phyloP scores from a whole-genome alignment of 176 grass and related monocot genomes.

The Guadua angustifolia region DNA sequence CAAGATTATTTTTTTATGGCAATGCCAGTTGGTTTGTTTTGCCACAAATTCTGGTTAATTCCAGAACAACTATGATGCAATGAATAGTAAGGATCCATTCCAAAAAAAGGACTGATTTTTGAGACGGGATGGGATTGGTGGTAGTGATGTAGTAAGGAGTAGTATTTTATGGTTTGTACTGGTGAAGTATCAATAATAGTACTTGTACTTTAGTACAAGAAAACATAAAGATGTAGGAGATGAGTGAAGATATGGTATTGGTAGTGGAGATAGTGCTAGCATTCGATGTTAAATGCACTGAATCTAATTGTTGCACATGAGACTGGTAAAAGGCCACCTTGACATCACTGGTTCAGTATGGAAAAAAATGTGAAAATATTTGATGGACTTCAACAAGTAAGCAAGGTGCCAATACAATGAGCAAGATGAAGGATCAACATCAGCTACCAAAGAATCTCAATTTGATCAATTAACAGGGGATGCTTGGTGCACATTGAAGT shows the following conservation, averaged over 20 bases:
- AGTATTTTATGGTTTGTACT: background rate
- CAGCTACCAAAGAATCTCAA: background rate
- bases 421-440: background rate
- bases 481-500: background rate
- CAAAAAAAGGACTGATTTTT: background rate
- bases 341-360: background rate
- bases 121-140: background rate
- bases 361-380: background rate
- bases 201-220: background rate
- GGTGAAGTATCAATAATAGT: constrained; percentile 7
- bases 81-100: background rate
- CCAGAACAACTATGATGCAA: constrained; percentile 18
- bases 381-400: background rate
- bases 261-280: background rate
- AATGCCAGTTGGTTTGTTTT: background rate
- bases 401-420: background rate
- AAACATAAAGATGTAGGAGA: background rate
- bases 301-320: background rate
- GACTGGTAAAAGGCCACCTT: background rate
- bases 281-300: background rate
- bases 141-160: background rate
- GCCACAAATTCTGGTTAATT: background rate
- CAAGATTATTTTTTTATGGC: constrained; percentile 11
- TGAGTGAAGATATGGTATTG: background rate
- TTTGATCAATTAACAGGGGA: background rate